Evolutionary conservation across 768 basidiomycete species (phyloP), one percentile per base, ranked within the genome.

Genomic region (Lactifluus volemus): DNA sequence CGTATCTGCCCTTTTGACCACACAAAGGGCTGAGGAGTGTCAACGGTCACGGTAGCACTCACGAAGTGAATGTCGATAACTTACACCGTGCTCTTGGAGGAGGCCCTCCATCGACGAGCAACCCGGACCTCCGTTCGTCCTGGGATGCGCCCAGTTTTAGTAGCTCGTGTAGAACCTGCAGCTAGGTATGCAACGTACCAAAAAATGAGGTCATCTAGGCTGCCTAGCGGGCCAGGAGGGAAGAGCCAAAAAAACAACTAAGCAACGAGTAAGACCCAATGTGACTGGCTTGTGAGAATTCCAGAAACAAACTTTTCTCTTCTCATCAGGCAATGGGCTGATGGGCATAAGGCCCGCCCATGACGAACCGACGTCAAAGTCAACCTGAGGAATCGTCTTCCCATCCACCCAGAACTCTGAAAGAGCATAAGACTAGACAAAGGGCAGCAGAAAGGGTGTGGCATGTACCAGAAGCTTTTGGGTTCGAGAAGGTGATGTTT

Each of bases 181-280:
- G 52, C 11, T 21, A 38, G 38, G 1, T 34, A 42, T 34, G 73
- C 71, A 56, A 52, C 73, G 52, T 65, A 85, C 88, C 88, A 89
- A 71, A 89, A 86, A 36, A 89, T 84, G 48, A 90, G 67, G 68
- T 89, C 86, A 66, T 90, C 85, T 4, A 80, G 68, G 64, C 83
- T 86, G 19, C 87, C 88, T 65, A 82, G 73, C 0, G 85, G 85
- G 4, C 86, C 87, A 1, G 88, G 85, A 56, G 88, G 88, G 75
- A 88, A 89, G 73, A 88, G 85, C 88, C 88, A 89, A 74, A 90
- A 90, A 75, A 85, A 90, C 15, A 89, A 78, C 86, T 89, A 52
- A 44, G 15, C 3, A n/a, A 17, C 9, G 21, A 91, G 41, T 54
- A 29, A 56, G 59, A 34, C 17, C 6, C 34, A 44, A 9, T 3